Evolutionary conservation across 306 rosid species (phyloP), one percentile per base, ranked within the genome.

Genomic region (Argentina anserina): DNA sequence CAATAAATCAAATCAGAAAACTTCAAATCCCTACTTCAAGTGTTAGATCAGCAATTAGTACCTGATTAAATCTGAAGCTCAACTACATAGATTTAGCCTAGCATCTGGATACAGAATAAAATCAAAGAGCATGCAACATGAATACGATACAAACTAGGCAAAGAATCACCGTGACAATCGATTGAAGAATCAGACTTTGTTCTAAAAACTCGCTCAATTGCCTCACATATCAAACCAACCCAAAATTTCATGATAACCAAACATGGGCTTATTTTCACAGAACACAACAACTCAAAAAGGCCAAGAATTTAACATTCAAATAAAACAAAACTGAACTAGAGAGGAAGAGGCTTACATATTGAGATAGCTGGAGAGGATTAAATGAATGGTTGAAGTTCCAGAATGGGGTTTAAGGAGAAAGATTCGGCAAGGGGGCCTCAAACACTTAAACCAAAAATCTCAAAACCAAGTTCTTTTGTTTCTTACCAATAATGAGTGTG

Each of bases 1-100:
- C 87, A 84, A 60, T 40, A 45, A 18, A 18, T 5, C 18, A 65
- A 47, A 76, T 25, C 60, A 73, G 36, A 28, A 17, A 41, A 21
- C 60, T 47, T 25, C 28, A 42, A 50, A 64, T 45, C 3, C 59
- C 64, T 43, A 37, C 29, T n/a, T n/a, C n/a, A n/a, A n/a, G n/a
- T n/a, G n/a, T n/a, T n/a, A n/a, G n/a, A 40, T 42, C 37, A 47
- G 20, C 43, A 21, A 73, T 34, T 14, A 18, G 63, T 15, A 13
- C 56, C 46, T 13, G 28, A 47, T 45, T 11, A 45, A 13, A 11
- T 60, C 39, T 46, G 55, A 8, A 61, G 6, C 15, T 23, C 46
- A 58, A 37, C 70, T 26, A 20, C 33, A 60, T 26, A 10, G 52
- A 59, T 45, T 67, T 29, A 42, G 20, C 26, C 25, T 7, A 46